Evolutionary conservation across 1,284 basidiomycete genomes (phyloP), one percentile per base, ranked within the genome.

Genomic region (Ganoderma leucocontextum): DNA sequence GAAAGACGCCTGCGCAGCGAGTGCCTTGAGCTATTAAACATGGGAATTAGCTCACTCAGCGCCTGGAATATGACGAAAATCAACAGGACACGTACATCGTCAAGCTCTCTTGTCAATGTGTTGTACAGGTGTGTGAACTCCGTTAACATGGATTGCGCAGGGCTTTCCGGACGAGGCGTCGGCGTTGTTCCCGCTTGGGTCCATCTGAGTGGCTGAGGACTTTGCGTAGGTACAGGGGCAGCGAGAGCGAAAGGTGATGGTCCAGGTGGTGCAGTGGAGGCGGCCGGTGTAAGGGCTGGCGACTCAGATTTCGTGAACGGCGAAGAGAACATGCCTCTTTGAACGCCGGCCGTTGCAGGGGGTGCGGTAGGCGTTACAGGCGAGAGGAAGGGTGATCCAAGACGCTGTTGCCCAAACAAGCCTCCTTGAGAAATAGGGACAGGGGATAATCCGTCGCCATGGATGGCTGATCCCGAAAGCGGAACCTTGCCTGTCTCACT

Each of bases 111-210:
- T 0, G 72, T 75, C 62, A 91, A 78, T 13, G 73, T 78, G 1
- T 72, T 66, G 60, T 87, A 80, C 35, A 93, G 77, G 42, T 81
- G 61, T 2, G 75, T 69, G 73, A 87, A 91, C 75, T 92, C 90
- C 22, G 82, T 80, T 75, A 91, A 89, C 84, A 93, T 86, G 13
- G 88, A 89, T 60, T 87, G 83, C 66, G 87, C 86, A 59, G 68
- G 64, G 3, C 61, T 57, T 6, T 49, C n/a, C 8, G 58, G 36
- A 1, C 59, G 33, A 10, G 44, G 65, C 22, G 15, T 41, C 42
- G 66, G 22, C 29, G 58, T 25, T 29, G 38, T 39, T 25, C n/a
- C n/a, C 4, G 39, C 58, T 25, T 38, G 58, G 6, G 58, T 39
- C 39, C 38, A 59, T n/a, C 58, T n/a, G 10, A 29, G 10, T 25